Evolutionary conservation across 495 filamentous ascomycete genomes (phyloP), one percentile per base, ranked within the genome.

Genomic region (Platismatia glauca): DNA sequence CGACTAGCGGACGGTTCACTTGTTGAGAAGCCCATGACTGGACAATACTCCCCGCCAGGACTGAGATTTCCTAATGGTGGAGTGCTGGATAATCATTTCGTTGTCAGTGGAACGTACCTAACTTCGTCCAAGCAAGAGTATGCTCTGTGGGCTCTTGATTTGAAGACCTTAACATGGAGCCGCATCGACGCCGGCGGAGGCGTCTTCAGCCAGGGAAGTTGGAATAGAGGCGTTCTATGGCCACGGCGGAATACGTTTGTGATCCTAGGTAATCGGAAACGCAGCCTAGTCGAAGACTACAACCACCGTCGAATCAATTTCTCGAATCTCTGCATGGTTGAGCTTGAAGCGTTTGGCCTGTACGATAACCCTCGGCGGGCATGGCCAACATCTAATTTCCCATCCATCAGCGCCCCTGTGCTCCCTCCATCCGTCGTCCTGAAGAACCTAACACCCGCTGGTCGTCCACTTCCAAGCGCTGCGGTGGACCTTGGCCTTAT

Each of bases 51-150:
- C 16, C 94, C 94, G 1, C 94, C 94, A 6, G 94, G 94, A 1
- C 77, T 98, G 35, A 84, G 94, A 15, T 98, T 98, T 69, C 94
- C 94, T 1, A 97, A 96, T 66, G 94, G 94, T 34, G 94, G 90
- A 4, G 82, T 98, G 38, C 88, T 97, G 64, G 91, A 93, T 67
- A 90, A 89, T 35, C 90, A 97, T 72, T 96, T 98, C 64, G 90
- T 98, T 37, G 91, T 98, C 48, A 95, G 90, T 66, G 94, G 94
- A 34, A 97, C 95, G 1, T 98, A 96, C 70, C 79, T 98, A 46
- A 98, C 95, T 2, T 96, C 91, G 11, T 96, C 91, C 20, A 97
- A 96, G 72, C 94, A 97, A 70, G 94, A 98, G 76, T 98, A 98
- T 75, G 92, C 95, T 0, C 80, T 98, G 3, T 98, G 94, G 94